These are phyloP conservation scores for Ophiostoma himal-ulmi DNA, from an alignment of 2,329 filamentous ascomycete species.

Conservation along the genomic window DNA sequence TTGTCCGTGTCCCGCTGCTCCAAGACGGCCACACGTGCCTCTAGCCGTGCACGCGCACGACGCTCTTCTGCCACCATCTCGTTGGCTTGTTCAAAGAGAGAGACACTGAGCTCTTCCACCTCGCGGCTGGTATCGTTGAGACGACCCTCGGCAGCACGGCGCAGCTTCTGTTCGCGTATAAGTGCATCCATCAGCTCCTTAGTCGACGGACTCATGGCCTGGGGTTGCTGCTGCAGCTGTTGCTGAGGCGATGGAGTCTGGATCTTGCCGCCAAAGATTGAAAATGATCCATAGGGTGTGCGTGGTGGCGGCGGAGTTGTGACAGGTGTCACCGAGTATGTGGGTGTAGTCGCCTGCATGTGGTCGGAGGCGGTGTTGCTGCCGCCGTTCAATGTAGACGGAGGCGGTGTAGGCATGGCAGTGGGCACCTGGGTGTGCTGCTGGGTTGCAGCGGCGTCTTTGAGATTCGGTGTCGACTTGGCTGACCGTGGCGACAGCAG, in stretches of 20 bases:
- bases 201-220: conserved; percentile 26
- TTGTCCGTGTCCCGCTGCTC: conserved; percentile 68
- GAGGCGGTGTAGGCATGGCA: conserved; percentile 19
- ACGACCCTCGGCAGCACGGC: conserved; percentile 62
- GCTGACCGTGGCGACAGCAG: conserved; percentile 39
- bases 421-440: background rate
- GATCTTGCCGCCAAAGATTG: conserved; percentile 15
- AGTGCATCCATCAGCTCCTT: conserved; percentile 59
- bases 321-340: conserved; percentile 22
- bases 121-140: conserved; percentile 62
- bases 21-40: conserved; percentile 62
- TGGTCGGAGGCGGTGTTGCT: conserved; percentile 18
- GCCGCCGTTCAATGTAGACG: conserved; percentile 18
- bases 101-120: conserved; percentile 70
- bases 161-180: conserved; percentile 59
- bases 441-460: conserved; percentile 20
- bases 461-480: conserved; percentile 42
- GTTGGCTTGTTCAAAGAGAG: conserved; percentile 76
- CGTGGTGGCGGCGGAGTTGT: conserved; percentile 16
- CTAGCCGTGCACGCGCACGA: conserved; percentile 62
- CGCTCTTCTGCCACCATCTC: conserved; percentile 79
- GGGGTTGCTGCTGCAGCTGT: background rate
- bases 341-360: conserved; percentile 22
- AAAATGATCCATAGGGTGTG: conserved; percentile 19
- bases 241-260: conserved; percentile 19